Conservation (phyloP, 2,329 filamentous ascomycete genomes). For the Stagonosporopsis cucurbitacearum region DNA sequence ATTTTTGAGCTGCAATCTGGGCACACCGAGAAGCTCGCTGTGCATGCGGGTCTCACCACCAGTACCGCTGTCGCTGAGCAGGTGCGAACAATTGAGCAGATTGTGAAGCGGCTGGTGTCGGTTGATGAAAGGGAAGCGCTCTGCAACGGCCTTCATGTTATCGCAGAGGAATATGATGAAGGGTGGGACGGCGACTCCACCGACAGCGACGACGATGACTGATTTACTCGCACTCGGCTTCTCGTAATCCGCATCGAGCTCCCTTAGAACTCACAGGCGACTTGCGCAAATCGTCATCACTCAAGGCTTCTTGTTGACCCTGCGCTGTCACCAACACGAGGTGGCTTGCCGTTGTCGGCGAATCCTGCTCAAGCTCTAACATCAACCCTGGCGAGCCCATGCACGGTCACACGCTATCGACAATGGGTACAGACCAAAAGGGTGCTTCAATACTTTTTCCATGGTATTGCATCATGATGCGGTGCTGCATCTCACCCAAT, state of each 20-base stretch:
- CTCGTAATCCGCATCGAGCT: neutral
- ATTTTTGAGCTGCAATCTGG: constrained; percentile 65
- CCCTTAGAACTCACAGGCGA: constrained; percentile 26
- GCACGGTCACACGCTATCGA: constrained; percentile 31
- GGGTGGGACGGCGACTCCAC: constrained; percentile 76
- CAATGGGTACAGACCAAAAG: constrained; percentile 21
- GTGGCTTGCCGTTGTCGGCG: constrained; percentile 18
- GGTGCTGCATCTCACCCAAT: neutral
- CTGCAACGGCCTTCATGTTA: constrained; percentile 79
- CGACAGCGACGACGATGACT: constrained; percentile 70
- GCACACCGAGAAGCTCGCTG: constrained; percentile 53
- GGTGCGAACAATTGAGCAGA: constrained; percentile 69
- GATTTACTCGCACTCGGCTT: constrained; percentile 9
- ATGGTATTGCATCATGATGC: constrained; percentile 20
- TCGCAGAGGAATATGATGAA: constrained; percentile 87
- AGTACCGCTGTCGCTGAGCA: constrained; percentile 74
- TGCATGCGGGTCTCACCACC: constrained; percentile 68
- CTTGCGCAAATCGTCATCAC: neutral
- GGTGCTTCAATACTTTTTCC: constrained; percentile 26
- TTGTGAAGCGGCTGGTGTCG: constrained; percentile 67
- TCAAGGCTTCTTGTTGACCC: neutral
- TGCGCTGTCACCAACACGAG: constrained; percentile 19
- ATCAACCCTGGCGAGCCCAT: constrained; percentile 15
- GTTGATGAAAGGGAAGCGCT: constrained; percentile 84
- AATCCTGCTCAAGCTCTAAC: constrained; percentile 15